These are phyloP conservation scores for Penicillium sp. DNA, from an alignment of 2,329 filamentous ascomycete species.

Conservation along the genomic window DNA sequence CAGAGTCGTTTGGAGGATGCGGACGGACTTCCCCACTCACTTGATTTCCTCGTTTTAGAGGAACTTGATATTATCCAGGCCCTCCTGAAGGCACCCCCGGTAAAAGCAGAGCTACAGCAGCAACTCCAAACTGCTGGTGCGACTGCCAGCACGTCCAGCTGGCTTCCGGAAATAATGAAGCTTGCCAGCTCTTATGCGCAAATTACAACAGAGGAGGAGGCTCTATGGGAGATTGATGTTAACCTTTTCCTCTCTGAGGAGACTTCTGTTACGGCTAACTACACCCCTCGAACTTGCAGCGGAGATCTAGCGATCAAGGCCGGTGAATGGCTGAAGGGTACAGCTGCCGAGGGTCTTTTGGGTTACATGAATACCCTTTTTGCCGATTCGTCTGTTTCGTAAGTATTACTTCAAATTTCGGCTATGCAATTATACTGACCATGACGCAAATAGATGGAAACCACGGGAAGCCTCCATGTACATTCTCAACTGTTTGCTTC, in stretches of 20 bases:
- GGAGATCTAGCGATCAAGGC: slow-evolving; percentile 91
- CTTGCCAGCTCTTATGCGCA: slow-evolving; percentile 81
- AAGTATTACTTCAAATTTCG: slow-evolving; percentile 13
- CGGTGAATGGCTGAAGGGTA: slow-evolving; percentile 79
- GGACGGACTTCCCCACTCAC: slow-evolving; percentile 86
- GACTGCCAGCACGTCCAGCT: slow-evolving; percentile 64
- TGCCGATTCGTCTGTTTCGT: slow-evolving; percentile 44
- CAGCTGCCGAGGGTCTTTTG: slow-evolving; percentile 74
- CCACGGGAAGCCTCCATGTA: slow-evolving; percentile 78
- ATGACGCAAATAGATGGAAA: slow-evolving; percentile 53
- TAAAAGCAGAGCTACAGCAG: slow-evolving; percentile 82
- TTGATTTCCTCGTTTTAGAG: slow-evolving; percentile 90
- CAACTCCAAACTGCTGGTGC: slow-evolving; percentile 64
- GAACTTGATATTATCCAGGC: slow-evolving; percentile 94
- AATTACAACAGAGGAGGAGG: slow-evolving; percentile 89
- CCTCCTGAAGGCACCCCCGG: slow-evolving; percentile 80
- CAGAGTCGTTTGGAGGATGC: slow-evolving; percentile 87
- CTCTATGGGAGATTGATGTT: slow-evolving; percentile 93
- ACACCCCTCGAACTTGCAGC: slow-evolving; percentile 88
- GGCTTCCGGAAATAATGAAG: slow-evolving; percentile 85
- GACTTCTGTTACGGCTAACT: slow-evolving; percentile 90
- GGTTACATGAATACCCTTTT: slow-evolving; percentile 74
- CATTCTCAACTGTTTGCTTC: slow-evolving; percentile 77
- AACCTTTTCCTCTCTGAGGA: slow-evolving; percentile 95
- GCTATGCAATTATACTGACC: slow-evolving; percentile 3